These are phyloP conservation scores for Sporobolus alterniflorus DNA, from an alignment of 202 grass and related monocot species.

Conservation along the genomic window DNA sequence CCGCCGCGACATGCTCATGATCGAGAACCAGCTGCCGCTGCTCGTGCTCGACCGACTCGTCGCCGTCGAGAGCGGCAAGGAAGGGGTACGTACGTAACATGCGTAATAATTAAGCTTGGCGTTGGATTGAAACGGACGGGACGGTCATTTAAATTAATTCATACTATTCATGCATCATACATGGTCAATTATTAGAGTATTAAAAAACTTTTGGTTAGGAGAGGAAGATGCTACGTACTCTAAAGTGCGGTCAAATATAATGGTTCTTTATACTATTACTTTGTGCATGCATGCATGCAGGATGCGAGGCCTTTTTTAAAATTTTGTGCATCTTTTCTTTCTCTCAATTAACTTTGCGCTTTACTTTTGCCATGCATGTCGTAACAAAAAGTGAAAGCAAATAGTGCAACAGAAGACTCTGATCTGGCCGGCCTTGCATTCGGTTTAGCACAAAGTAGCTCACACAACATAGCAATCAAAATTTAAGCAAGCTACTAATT, in stretches of 20 bases:
- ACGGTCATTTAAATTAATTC: background rate
- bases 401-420: background rate
- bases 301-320: background rate
- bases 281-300: background rate
- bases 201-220: background rate
- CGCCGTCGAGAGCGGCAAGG: slow-evolving; percentile 41
- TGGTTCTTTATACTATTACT: slow-evolving; percentile 43
- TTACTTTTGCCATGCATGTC: slow-evolving; percentile 14
- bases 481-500: background rate
- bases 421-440: background rate
- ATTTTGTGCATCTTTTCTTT: background rate
- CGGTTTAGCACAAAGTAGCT: background rate
- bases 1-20: slow-evolving; percentile 63
- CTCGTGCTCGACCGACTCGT: slow-evolving; percentile 48
- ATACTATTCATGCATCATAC: background rate
- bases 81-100: slow-evolving; percentile 22
- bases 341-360: slow-evolving; percentile 5
- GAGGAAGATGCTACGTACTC: background rate
- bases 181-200: too few species aligned
- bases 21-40: slow-evolving; percentile 71
- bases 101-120: too few species aligned
- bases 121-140: background rate
- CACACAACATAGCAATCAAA: background rate
- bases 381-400: slow-evolving; percentile 1
- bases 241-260: slow-evolving; percentile 34